Conservation (phyloP, 2,329 filamentous ascomycete genomes). For the Penicillium italicum region DNA sequence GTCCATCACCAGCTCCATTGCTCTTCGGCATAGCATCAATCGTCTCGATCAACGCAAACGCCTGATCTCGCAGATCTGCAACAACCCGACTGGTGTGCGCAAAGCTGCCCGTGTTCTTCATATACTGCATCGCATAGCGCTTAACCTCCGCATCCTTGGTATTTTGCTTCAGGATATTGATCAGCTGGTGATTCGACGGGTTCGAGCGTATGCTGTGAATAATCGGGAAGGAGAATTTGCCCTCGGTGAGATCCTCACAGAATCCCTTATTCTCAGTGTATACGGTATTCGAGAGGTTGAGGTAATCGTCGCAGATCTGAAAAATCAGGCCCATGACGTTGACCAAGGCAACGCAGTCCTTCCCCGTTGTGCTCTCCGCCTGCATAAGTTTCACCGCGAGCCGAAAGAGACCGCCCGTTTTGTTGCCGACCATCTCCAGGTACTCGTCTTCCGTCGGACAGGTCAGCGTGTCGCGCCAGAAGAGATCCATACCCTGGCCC, state of each 20-base stretch:
- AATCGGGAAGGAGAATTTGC: constrained; percentile 94
- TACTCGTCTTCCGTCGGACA: constrained; percentile 49
- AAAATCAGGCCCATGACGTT: constrained; percentile 51
- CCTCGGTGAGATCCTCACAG: constrained; percentile 92
- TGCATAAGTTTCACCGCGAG: constrained; percentile 48
- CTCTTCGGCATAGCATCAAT: constrained; percentile 52
- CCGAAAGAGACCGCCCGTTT: constrained; percentile 49
- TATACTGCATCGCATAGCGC: constrained; percentile 82
- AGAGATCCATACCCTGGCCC: constrained; percentile 49
- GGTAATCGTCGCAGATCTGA: constrained; percentile 67
- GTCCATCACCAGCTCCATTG: constrained; percentile 53
- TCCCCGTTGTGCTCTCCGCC: constrained; percentile 38
- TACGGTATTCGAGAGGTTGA: constrained; percentile 69
- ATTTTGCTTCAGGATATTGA: constrained; percentile 91
- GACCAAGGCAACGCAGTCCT: constrained; percentile 61
- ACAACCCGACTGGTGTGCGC: constrained; percentile 73
- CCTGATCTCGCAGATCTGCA: constrained; percentile 60
- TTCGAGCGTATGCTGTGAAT: constrained; percentile 83
- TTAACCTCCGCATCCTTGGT: constrained; percentile 84
- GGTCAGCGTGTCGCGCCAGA: constrained; percentile 46
- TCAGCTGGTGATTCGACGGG: constrained; percentile 60
- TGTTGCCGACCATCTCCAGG: constrained; percentile 49
- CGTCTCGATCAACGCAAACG: constrained; percentile 59
- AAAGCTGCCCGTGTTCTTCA: constrained; percentile 87
- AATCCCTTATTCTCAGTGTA: constrained; percentile 89